Conservation (phyloP, 805 yeast species). For the Kodamaea neixiangensis region DNA sequence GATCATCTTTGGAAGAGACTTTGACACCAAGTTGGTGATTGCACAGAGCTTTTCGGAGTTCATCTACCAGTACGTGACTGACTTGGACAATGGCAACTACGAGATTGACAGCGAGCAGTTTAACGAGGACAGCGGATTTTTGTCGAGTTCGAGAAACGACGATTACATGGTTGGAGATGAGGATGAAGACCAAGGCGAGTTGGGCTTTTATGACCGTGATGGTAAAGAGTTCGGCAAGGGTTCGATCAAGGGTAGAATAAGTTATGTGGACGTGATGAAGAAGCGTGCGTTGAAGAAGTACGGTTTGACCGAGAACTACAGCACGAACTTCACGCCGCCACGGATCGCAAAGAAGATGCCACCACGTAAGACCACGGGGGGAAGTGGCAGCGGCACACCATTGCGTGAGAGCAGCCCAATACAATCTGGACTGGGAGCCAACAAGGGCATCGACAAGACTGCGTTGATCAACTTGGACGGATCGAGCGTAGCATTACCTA, state of each 20-base stretch:
- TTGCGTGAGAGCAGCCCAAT: constrained; percentile 16
- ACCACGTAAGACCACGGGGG: constrained; percentile 4
- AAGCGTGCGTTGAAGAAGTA: constrained; percentile 41
- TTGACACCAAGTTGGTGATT: constrained; percentile 82
- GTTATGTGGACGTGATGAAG: constrained; percentile 45
- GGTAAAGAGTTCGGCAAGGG: constrained; percentile 37
- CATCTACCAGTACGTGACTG: constrained; percentile 37
- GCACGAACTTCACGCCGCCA: constrained; percentile 41
- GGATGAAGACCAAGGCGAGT: constrained; percentile 48
- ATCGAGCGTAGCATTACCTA: constrained; percentile 34
- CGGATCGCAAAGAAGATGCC: constrained; percentile 16
- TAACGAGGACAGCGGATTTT: constrained; percentile 37
- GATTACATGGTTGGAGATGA: constrained; percentile 47
- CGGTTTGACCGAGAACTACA: constrained; percentile 40
- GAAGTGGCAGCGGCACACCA: constrained; percentile 14
- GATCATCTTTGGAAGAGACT: constrained; percentile 90
- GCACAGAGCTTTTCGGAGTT: constrained; percentile 51
- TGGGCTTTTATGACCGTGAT: constrained; percentile 38
- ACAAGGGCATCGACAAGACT: constrained; percentile 3
- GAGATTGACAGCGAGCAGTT: constrained; percentile 35
- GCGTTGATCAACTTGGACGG: constrained; percentile 28
- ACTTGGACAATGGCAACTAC: constrained; percentile 44
- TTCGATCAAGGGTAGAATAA: constrained; percentile 24
- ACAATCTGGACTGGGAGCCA: not conserved
- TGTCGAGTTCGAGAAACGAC: constrained; percentile 39